Conservation (phyloP, 139 green algal genomes). For the Eudorina sp. region DNA sequence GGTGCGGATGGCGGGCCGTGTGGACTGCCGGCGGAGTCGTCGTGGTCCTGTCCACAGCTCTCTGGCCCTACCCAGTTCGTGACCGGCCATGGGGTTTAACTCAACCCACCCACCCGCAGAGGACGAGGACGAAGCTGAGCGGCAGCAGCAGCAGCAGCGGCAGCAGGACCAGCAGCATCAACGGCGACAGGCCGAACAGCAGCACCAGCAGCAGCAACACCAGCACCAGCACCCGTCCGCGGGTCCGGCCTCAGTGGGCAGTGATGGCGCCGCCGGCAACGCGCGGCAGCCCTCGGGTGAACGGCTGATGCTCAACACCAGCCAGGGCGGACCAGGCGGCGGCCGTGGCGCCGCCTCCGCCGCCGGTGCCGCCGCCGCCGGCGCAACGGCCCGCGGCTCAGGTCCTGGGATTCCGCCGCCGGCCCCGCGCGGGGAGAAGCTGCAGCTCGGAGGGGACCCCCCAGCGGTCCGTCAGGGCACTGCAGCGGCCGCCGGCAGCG, state of each 20-base stretch:
- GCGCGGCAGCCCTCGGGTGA: neutral
- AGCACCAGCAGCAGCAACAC: neutral
- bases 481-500: neutral
- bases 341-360: neutral
- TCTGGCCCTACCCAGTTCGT: no score
- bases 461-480: neutral
- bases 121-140: slow-evolving; percentile 7
- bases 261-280: neutral
- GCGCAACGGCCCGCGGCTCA: neutral
- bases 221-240: neutral
- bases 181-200: neutral
- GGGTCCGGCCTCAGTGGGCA: neutral
- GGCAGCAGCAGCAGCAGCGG: neutral
- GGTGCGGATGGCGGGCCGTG: no score
- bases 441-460: slow-evolving; percentile 6
- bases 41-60: no score
- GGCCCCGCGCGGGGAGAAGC: neutral
- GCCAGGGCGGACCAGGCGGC: neutral
- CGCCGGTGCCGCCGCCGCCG: neutral
- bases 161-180: neutral
- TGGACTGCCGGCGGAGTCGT: no score
- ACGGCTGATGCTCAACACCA: neutral
- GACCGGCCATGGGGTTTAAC: neutral
- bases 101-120: neutral
- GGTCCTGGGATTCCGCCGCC: neutral